Base-by-base conservation (phyloP, 1,284 basidiomycete species). In the Lentinula novae-zelandiae region DNA sequence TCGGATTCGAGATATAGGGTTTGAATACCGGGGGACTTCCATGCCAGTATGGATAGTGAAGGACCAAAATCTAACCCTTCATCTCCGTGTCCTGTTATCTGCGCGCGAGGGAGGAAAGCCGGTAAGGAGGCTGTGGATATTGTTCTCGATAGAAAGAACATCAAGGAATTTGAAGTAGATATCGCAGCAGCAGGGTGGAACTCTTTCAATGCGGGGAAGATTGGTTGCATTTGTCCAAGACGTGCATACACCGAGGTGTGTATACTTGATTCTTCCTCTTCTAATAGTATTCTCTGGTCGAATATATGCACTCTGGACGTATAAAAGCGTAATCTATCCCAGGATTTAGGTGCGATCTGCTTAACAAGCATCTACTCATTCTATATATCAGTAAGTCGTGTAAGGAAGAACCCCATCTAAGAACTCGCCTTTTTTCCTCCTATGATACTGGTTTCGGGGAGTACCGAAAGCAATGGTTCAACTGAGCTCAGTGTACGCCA, bases 261-360 rank as follows among this genome's bases (percentile, higher is more conserved):
- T 22, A 56, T 56, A 34, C 40, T 33, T 2, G 54, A 27, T 33
- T 44, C 54, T 46, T 56, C 54, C 12, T 15, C 15, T 36, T 56
- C 54, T 31, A 27, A 31, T 1, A 56, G 40, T 6, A 46, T 33
- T 46, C 40, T 44, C 31, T 56, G 54, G 42, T 56, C 54, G 27
- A 56, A 56, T 56, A 13, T 46, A 1, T 56, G 40, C n/a, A 56
- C 54, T 9, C 54, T 44, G 54, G 42, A 56, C 3, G 54, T 56
- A 42, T 56, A 56, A n/a, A 56, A 56, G 1, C 54, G 54, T n/a
- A 56, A 42, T 33, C 54, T 27, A 20, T 44, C 42, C 54, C 54
- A 56, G 5, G 54, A 56, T 22, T 13, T 20, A 13, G 39, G 39
- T 44, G 27, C 40, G 8, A 56, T 56, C 9, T 44, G 54, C 17